Conservation (phyloP, 2,329 filamentous ascomycete genomes). For the Incumbomyces delicatus region DNA sequence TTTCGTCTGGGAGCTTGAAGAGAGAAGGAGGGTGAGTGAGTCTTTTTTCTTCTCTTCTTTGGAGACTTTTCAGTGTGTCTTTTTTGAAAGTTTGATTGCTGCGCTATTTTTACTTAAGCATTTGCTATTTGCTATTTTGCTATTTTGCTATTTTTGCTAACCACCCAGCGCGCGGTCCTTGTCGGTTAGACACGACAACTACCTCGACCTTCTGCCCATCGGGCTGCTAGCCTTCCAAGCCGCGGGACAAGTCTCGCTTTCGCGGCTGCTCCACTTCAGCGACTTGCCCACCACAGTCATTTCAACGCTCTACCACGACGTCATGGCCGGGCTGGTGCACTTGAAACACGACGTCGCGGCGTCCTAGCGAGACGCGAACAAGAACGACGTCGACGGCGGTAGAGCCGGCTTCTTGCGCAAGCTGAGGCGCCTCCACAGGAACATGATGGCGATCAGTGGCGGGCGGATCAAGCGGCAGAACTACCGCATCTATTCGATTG, state of each 20-base stretch:
- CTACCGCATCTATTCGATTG: background rate
- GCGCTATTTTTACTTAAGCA: no score
- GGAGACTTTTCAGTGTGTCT: no score
- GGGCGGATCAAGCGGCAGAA: background rate
- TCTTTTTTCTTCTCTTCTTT: background rate
- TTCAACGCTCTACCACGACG: conserved; percentile 35
- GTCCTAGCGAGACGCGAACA: background rate
- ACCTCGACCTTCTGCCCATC: conserved; percentile 24
- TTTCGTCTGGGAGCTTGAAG: background rate
- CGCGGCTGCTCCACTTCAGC: conserved; percentile 30
- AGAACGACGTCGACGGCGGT: background rate
- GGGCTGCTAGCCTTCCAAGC: conserved; percentile 30
- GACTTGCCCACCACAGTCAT: conserved; percentile 36
- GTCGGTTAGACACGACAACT: conserved; percentile 2
- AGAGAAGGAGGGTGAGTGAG: background rate
- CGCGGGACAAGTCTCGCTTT: conserved; percentile 31
- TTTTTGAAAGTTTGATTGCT: no score
- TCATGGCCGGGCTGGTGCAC: conserved; percentile 26
- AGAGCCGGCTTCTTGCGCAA: background rate
- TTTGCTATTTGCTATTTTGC: no score
- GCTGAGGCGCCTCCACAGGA: no score
- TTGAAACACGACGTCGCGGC: background rate
- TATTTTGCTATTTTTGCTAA: background rate
- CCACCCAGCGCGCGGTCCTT: background rate
- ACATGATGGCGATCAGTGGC: background rate